Percentiles rank a stretch among this genome's conserved stretches.
phyloP scores from a whole-genome alignment of 768 basidiomycete genomes.

The Kwoniella sp. region DNA sequence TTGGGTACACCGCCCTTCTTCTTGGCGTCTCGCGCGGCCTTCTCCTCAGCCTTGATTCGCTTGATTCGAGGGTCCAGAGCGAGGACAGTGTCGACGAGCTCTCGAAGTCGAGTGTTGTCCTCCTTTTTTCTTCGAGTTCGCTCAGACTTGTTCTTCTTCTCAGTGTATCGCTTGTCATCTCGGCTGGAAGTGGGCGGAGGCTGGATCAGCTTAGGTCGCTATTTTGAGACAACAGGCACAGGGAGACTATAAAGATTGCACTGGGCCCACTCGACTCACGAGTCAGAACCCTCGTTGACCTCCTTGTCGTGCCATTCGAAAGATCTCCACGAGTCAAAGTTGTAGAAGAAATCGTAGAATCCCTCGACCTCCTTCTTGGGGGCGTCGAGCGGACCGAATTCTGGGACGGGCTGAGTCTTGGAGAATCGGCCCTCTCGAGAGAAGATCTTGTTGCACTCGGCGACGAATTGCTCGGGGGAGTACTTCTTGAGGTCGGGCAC shows the following conservation, averaged over 20 bases:
- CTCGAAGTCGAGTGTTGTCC: slow-evolving; percentile 84
- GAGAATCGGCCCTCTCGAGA: slow-evolving; percentile 93
- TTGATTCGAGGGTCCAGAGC: slow-evolving; percentile 90
- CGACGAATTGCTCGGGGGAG: slow-evolving; percentile 67
- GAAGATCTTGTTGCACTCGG: slow-evolving; percentile 76
- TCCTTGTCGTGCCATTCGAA: slow-evolving; percentile 99
- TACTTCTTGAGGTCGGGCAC: slow-evolving; percentile 61
- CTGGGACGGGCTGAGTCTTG: slow-evolving; percentile 75
- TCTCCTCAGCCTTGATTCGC: slow-evolving; percentile 93
- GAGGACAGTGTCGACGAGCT: slow-evolving; percentile 82
- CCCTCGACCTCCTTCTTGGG: slow-evolving; percentile 80
- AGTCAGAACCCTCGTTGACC: slow-evolving; percentile 95
- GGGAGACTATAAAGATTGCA: neutral
- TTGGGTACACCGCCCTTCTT: slow-evolving; percentile 62
- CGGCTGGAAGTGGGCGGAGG: too few relatives aligned
- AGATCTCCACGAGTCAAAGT: slow-evolving; percentile 96
- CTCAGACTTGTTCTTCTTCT: slow-evolving; percentile 99
- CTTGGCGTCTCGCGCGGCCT: slow-evolving; percentile 89
- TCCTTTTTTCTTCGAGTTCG: slow-evolving; percentile 96
- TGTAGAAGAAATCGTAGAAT: slow-evolving; percentile 99
- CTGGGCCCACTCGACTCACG: too few relatives aligned
- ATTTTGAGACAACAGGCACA: too few relatives aligned
- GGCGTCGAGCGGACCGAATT: slow-evolving; percentile 70
- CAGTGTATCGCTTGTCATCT: slow-evolving; percentile 97
- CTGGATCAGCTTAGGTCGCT: too few relatives aligned